Evolutionary conservation across 257 asterid genomes (phyloP).

Genomic region (Ligustrum vulgare): DNA sequence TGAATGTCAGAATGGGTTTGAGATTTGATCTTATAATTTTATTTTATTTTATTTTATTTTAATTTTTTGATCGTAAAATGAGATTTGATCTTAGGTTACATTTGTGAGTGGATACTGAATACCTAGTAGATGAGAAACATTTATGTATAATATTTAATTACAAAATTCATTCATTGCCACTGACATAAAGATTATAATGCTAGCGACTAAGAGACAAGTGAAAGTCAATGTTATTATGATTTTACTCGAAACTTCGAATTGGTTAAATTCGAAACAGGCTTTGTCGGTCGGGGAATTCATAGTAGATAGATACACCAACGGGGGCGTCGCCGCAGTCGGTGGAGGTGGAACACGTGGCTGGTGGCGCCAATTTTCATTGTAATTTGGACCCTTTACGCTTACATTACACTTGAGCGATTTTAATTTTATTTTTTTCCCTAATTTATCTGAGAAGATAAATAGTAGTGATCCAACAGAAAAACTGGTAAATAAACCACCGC

Average conservation of each 20-base stretch:
- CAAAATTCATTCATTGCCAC: conserved; percentile 9
- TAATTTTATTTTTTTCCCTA: neutral
- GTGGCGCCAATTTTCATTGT: conserved; percentile 2
- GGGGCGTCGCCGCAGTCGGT: conserved; percentile 42
- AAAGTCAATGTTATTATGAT: conserved; percentile 26
- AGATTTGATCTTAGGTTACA: too few species aligned
- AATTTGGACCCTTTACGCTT: neutral
- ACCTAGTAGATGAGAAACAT: conserved; percentile 21
- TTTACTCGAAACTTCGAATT: conserved; percentile 26
- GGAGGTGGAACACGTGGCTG: conserved; percentile 20
- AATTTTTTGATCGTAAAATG: too few species aligned
- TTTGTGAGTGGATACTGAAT: too few species aligned
- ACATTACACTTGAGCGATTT: neutral
- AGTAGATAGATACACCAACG: conserved; percentile 28
- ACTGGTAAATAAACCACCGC: too few species aligned
- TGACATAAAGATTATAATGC: conserved; percentile 9
- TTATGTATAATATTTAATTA: neutral
- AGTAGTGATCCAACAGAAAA: too few species aligned
- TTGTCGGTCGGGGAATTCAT: conserved; percentile 35
- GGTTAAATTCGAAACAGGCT: conserved; percentile 31
- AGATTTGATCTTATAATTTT: too few species aligned
- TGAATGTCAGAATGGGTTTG: too few species aligned
- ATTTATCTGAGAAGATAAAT: too few species aligned
- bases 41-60: too few species aligned
- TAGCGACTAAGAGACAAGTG: conserved; percentile 20